Percentiles rank a stretch among this genome's conserved stretches.
phyloP scores from a whole-genome alignment of 768 basidiomycete genomes.

The Tricholoma furcatifolium region DNA sequence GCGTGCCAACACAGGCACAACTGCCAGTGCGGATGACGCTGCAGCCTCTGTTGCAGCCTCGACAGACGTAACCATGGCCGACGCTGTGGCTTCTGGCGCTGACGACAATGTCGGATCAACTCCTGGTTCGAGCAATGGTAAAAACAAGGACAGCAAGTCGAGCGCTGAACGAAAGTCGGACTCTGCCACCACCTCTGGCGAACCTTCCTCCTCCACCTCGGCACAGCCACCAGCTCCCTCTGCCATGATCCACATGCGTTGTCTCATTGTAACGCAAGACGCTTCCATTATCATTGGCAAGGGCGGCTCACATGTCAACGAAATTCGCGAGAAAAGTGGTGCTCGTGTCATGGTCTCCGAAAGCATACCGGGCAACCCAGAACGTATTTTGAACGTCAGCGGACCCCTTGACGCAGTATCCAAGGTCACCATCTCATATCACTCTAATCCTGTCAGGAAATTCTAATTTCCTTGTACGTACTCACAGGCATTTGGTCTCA shows the following conservation, averaged over 20 bases:
- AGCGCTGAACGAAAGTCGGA: slow-evolving; percentile 39
- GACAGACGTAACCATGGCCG: slow-evolving; percentile 68
- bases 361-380: slow-evolving; percentile 98
- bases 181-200: slow-evolving; percentile 47
- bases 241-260: slow-evolving; percentile 94
- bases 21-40: slow-evolving; percentile 62
- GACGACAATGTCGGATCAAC: slow-evolving; percentile 65
- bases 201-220: slow-evolving; percentile 49
- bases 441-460: not conserved
- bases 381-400: slow-evolving; percentile 95
- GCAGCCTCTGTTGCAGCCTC: slow-evolving; percentile 47
- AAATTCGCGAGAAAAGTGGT: slow-evolving; percentile 96
- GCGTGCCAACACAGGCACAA: slow-evolving; percentile 79
- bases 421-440: slow-evolving; percentile 57
- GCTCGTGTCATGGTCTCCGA: slow-evolving; percentile 97
- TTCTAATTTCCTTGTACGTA: not conserved
- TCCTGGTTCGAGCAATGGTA: slow-evolving; percentile 42
- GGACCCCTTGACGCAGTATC: slow-evolving; percentile 98
- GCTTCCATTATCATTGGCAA: slow-evolving; percentile 99
- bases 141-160: slow-evolving; percentile 39
- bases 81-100: slow-evolving; percentile 47
- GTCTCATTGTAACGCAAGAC: slow-evolving; percentile 98
- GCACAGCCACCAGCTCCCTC: slow-evolving; percentile 53
- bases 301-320: slow-evolving; percentile 93
- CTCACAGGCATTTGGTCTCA: slow-evolving; percentile 91